A percentile compares a stretch with the other conserved stretches of the same genome.
phyloP scores from a whole-genome alignment of 148 eudicot genomes.

The Vaccinium vitisidaea region DNA sequence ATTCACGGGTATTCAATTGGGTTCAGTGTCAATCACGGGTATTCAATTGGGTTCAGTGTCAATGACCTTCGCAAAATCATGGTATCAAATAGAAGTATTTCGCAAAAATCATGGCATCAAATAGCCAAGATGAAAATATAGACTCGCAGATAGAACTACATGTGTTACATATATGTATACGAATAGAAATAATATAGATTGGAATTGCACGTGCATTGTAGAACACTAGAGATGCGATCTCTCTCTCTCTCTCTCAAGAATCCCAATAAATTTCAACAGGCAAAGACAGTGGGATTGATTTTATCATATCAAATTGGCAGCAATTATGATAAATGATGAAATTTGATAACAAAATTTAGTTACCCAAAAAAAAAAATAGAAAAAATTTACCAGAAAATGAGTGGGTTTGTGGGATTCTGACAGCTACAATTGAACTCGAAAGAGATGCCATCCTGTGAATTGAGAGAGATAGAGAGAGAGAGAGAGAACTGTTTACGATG shows the following conservation, averaged over 20 bases:
- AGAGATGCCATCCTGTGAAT: background rate
- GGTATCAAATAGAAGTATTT: background rate
- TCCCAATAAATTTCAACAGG: background rate
- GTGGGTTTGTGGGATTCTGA: constrained; percentile 2
- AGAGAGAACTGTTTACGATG: background rate
- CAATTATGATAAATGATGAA: background rate
- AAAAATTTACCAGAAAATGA: background rate
- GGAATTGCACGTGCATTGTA: too few relatives aligned
- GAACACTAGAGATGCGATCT: background rate
- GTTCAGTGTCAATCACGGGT: background rate
- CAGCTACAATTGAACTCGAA: background rate
- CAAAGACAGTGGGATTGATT: background rate
- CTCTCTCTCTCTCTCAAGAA: background rate
- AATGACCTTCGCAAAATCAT: background rate
- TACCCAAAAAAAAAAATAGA: too few relatives aligned
- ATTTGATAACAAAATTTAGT: background rate
- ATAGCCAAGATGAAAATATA: background rate
- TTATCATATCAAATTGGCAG: background rate
- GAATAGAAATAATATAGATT: background rate
- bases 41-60: background rate
- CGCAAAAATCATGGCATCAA: too few relatives aligned
- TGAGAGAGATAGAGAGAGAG: background rate
- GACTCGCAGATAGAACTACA: background rate
- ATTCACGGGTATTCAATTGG: background rate
- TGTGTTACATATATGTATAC: background rate